Evolutionary conservation across 345 rosid species (phyloP).

Genomic region (Eucalyptus polybractea): DNA sequence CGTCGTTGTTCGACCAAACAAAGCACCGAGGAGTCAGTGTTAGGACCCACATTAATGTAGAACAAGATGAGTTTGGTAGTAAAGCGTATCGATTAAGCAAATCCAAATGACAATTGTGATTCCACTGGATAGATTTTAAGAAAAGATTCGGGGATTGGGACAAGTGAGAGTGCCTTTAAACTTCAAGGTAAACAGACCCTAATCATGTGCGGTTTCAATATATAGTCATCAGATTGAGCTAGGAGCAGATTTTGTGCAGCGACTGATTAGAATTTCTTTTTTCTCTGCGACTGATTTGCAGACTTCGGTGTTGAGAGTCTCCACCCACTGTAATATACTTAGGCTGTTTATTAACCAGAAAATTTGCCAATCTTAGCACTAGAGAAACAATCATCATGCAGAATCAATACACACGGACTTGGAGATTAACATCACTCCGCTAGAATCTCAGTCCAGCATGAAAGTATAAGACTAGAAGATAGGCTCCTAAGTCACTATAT

Average conservation of each 20-base stretch:
- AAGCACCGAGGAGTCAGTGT: neutral
- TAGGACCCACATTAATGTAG: neutral
- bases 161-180: neutral
- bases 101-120: neutral
- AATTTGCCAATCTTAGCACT: neutral
- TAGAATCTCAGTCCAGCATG: neutral
- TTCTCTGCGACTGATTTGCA: neutral
- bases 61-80: neutral
- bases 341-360: neutral
- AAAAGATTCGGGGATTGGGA: neutral
- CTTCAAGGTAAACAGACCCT: neutral
- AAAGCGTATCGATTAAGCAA: neutral
- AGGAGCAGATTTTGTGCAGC: neutral
- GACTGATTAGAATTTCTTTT: neutral
- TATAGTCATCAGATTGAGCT: neutral
- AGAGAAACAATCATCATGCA: neutral
- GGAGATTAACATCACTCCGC: neutral
- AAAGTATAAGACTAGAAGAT: neutral
- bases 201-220: neutral
- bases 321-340: neutral
- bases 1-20: neutral
- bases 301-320: conserved; percentile 1
- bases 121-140: neutral
- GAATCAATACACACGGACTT: neutral
- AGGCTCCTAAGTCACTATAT: neutral